phyloP scores from a whole-genome alignment of 75 land plant genomes.

The Azolla pinnata region DNA sequence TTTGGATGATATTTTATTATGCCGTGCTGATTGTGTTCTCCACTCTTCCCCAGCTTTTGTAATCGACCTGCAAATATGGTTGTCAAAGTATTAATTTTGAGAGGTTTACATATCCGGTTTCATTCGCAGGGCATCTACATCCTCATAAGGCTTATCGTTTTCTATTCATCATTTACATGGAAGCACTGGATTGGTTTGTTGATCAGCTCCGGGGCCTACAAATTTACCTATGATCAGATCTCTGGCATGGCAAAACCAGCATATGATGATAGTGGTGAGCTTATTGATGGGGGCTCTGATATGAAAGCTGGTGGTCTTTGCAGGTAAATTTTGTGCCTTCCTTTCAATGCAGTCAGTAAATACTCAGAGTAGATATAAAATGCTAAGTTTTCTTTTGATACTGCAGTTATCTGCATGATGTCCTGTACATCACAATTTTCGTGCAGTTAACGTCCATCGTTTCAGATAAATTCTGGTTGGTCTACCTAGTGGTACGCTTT shows the following conservation, averaged over 20 bases:
- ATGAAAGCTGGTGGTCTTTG: conserved; percentile 84
- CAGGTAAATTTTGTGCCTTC: conserved; percentile 34
- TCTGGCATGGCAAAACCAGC: conserved; percentile 70
- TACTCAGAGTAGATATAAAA: neutral
- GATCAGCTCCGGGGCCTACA: conserved; percentile 55
- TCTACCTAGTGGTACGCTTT: conserved; percentile 87
- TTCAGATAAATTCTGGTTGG: conserved; percentile 86
- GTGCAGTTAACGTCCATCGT: conserved; percentile 72
- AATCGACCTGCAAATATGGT: too few relatives aligned
- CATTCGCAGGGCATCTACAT: conserved; percentile 50
- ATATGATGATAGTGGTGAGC: conserved; percentile 64
- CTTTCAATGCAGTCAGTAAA: neutral
- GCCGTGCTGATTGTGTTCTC: too few relatives aligned
- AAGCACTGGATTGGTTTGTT: conserved; percentile 65
- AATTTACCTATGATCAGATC: conserved; percentile 61
- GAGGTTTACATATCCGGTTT: too few relatives aligned
- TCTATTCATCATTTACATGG: conserved; percentile 71
- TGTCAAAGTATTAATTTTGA: too few relatives aligned
- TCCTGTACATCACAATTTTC: conserved; percentile 91
- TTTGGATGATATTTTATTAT: too few relatives aligned
- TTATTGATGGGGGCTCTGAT: conserved; percentile 93
- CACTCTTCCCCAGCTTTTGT: too few relatives aligned
- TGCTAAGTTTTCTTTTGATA: neutral
- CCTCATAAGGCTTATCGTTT: conserved; percentile 45
- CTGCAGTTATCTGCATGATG: conserved; percentile 82